Evolutionary conservation across 768 basidiomycete species (phyloP), one percentile per base, ranked within the genome.

Genomic region (Boletus sp.): DNA sequence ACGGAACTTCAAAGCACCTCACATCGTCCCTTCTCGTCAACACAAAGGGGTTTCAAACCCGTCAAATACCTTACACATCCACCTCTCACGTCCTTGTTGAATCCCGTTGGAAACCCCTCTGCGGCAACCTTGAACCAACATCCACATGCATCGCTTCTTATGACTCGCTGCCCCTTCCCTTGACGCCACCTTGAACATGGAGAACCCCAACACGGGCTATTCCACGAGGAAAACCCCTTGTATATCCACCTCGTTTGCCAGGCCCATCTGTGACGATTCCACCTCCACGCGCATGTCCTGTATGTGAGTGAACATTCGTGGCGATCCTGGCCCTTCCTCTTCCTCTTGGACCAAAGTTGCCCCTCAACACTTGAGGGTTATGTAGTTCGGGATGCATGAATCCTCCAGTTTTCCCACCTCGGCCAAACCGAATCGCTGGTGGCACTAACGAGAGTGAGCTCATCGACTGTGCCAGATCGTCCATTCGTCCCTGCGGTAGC

Each of bases 341-440:
- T 9, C 70, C 69, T 41, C 70, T 65, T 5, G 64, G 37, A 27
- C 70, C 69, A 46, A 70, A 71, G 38, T 53, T 70, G 0, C 64
- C 60, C 34, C 58, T 61, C 35, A 10, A 19, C 14, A 72, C 70
- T 45, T 71, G 70, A 1, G 69, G 70, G 23, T 71, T 70, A 38
- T 70, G 69, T 37, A 63, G 27, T 50, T 69, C 68, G 8, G 68
- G 66, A 46, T 74, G 70, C 34, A 66, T 74, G 57, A 85, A 81
- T 7, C 81, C 84, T 27, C 78, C 79, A 21, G 66, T 71, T 59
- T 77, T 81, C 4, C 83, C 84, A 0, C 90, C 90, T 37, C 88
- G 77, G 25, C 89, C 89, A 55, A 92, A 92, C 13, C 84, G 79
- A 39, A 91, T 79, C 0, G 85, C 78, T 4, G 81, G 71, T 4